These are phyloP conservation scores for Eimeria acervulina DNA, from an alignment of 169 alveolate species.

Conservation along the genomic window DNA sequence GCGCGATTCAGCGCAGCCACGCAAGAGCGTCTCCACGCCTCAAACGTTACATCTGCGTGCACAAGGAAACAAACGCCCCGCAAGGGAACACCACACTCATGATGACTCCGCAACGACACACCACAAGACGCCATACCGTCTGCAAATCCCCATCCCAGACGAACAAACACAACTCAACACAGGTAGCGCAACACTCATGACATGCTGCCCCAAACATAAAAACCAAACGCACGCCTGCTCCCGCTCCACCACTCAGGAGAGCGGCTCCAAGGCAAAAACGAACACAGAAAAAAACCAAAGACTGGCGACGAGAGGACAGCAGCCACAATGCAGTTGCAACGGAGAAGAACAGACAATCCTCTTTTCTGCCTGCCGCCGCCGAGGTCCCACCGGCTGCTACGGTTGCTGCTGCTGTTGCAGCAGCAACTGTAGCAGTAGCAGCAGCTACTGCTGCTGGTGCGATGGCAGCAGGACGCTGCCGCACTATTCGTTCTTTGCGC, in stretches of 20 bases:
- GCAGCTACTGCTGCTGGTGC: background rate
- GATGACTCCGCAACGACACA: background rate
- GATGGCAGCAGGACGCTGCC: background rate
- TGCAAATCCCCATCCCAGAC: background rate
- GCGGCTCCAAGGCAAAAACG: background rate
- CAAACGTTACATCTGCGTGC: slow-evolving; percentile 37
- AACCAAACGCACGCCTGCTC: background rate
- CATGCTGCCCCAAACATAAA: background rate
- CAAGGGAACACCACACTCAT: background rate
- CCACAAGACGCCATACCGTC: background rate
- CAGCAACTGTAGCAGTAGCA: background rate
- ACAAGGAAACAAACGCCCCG: background rate
- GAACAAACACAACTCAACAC: background rate
- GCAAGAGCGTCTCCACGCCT: slow-evolving; percentile 66
- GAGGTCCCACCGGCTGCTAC: background rate
- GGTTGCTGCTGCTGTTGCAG: background rate
- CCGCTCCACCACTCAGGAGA: background rate
- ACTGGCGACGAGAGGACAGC: background rate
- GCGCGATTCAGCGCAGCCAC: slow-evolving; percentile 71
- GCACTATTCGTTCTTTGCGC: background rate
- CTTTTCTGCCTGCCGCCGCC: background rate
- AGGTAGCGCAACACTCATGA: background rate
- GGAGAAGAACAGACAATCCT: background rate
- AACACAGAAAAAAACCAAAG: background rate
- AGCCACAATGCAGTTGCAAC: background rate